Evolutionary conservation across 2,329 filamentous ascomycete species (phyloP), one percentile per base, ranked within the genome.

Genomic region (Ophiosphaerella herpotricha): DNA sequence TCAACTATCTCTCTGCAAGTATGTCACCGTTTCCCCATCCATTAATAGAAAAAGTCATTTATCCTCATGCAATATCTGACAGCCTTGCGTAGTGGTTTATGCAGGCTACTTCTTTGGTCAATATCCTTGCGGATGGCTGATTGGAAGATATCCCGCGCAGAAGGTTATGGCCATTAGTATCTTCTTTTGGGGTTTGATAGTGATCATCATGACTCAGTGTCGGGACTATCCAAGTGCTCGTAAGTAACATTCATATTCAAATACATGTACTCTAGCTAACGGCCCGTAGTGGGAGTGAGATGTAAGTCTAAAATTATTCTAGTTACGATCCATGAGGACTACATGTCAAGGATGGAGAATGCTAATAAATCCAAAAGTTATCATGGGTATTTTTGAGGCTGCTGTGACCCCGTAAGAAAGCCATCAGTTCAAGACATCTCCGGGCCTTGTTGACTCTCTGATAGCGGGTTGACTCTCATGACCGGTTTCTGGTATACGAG

Each of bases 31-130:
- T 21, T 21, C 18, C 4, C 4, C 18, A 21, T 2, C 4, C 18
- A 21, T 21, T 21, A 21, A 21, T 21, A 3, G 18, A 21, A 21
- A 21, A 4, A 21, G 3, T 21, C 18, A 21, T 21, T 21, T 21
- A 21, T 21, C 18, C 18, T 21, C 16, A 21, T 21, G 18, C 18
- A 21, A 2, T 21, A 21, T 21, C 18, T 21, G 18, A 21, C 18
- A 21, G 2, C 18, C 4, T 3, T 21, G 18, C 18, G 26, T 29
- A 29, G 26, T 75, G 60, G 60, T 75, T 0, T 75, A 75, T 48
- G 71, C 70, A 5, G 72, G 73, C 1, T 75, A 75, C 48, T 75
- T 75, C 64, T 69, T 75, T 46, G 73, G 73, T 2, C 73, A 75
- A 40, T 75, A 75, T 48, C 73, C 73, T n/a, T 74, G 72, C 39